phyloP scores from a whole-genome alignment of 371 early-diverging fungal genomes.

The Smittium culicis region DNA sequence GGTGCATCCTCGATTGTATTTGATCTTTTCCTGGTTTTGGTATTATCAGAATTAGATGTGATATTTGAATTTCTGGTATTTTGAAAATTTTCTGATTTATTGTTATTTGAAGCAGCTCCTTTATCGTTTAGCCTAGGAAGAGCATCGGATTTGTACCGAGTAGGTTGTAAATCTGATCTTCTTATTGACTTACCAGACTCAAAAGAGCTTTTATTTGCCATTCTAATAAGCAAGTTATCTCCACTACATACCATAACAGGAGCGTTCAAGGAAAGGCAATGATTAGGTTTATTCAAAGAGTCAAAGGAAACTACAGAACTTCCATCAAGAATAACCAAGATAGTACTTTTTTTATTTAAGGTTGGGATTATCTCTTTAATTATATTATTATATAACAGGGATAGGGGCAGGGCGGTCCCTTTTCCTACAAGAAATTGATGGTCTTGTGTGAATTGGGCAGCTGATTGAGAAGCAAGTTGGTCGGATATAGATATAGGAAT shows the following conservation, averaged over 20 bases:
- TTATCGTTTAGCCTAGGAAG: too few species aligned
- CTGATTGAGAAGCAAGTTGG: constrained; percentile 1
- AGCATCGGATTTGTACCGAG: too few species aligned
- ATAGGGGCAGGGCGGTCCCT: background rate
- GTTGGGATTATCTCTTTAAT: background rate
- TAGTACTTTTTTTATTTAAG: background rate
- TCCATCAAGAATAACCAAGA: background rate
- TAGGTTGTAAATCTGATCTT: background rate
- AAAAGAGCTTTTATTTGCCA: background rate
- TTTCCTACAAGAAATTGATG: background rate
- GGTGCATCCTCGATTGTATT: background rate
- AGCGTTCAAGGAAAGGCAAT: background rate
- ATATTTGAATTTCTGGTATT: too few species aligned
- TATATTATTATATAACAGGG: background rate
- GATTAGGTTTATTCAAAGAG: background rate
- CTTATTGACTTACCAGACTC: background rate
- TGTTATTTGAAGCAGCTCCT: too few species aligned
- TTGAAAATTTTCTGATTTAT: too few species aligned
- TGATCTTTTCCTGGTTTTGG: background rate
- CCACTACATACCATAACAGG: background rate
- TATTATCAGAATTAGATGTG: background rate
- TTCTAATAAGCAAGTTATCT: background rate
- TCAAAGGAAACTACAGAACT: background rate
- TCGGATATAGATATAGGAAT: constrained; percentile 2
- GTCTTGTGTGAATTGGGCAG: background rate